A percentile compares a stretch with the other conserved stretches of the same genome.
phyloP scores from a whole-genome alignment of 75 land plant species.

The Selaginella moellendorffii region DNA sequence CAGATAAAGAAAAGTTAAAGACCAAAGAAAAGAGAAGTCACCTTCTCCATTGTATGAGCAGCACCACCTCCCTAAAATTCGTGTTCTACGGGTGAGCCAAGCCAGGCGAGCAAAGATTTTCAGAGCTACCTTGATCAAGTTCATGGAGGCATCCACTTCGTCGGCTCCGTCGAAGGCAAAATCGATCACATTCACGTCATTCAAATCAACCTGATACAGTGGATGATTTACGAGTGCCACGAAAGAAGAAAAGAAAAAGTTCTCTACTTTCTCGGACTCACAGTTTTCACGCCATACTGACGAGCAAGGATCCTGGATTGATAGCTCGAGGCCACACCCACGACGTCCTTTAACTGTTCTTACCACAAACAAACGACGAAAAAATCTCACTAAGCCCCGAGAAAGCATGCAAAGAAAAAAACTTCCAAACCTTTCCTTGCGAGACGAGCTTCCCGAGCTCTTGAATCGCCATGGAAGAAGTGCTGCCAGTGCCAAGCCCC shows the following conservation, averaged over 20 bases:
- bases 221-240: background rate
- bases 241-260: background rate
- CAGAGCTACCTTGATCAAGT: background rate
- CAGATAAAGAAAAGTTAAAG: background rate
- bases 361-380: background rate
- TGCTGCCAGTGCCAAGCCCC: background rate
- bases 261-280: slow-evolving; percentile 12
- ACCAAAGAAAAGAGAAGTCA: background rate
- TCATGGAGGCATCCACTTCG: slow-evolving; percentile 7
- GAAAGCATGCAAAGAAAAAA: background rate
- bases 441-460: background rate
- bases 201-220: slow-evolving; percentile 5
- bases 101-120: background rate
- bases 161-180: slow-evolving; percentile 7
- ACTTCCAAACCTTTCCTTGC: background rate
- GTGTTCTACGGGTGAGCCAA: background rate
- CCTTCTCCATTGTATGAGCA: background rate
- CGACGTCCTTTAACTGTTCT: slow-evolving; percentile 44
- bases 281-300: slow-evolving; percentile 14
- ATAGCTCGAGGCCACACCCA: slow-evolving; percentile 39
- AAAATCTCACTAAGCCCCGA: background rate
- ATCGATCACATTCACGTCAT: slow-evolving; percentile 6
- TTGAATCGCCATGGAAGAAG: slow-evolving; percentile 5
- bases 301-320: slow-evolving; percentile 23
- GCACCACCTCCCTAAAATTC: background rate